Percentiles rank a stretch among this genome's conserved stretches.
These are phyloP conservation scores for Kalaharituber pfeilii DNA, from an alignment of 2,329 filamentous ascomycete species.

Conservation along the genomic window DNA sequence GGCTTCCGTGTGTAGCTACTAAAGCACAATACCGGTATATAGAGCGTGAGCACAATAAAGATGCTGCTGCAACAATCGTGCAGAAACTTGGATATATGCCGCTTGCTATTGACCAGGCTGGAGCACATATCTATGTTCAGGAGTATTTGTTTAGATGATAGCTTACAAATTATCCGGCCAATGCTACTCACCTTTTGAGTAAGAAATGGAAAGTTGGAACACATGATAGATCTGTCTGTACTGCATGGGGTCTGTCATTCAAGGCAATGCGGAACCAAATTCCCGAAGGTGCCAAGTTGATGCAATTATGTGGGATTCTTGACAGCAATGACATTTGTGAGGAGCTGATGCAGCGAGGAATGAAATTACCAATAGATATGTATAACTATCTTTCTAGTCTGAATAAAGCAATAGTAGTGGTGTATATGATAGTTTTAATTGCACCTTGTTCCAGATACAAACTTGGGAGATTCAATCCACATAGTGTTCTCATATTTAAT, in stretches of 20 bases:
- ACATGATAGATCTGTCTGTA: constrained; percentile 14
- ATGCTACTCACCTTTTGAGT: too few species aligned
- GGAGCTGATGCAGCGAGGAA: too few species aligned
- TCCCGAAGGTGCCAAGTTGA: constrained; percentile 7
- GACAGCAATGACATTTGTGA: constrained; percentile 14
- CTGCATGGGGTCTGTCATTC: constrained; percentile 1
- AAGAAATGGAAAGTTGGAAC: constrained; percentile 7
- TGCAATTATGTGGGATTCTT: constrained; percentile 16
- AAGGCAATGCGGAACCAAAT: constrained; percentile 9
- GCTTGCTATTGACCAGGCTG: constrained; percentile 5
- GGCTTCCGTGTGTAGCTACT: too few species aligned
- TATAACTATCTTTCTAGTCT: too few species aligned
- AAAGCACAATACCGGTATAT: too few species aligned
- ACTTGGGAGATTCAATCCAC: constrained; percentile 5
- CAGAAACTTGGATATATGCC: constrained; percentile 10
- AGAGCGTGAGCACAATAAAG: too few species aligned
- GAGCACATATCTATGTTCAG: constrained; percentile 5
- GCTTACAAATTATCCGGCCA: constrained; percentile 7
- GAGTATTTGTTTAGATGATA: constrained; percentile 8
- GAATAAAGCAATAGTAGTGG: too few species aligned
- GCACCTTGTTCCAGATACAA: too few species aligned
- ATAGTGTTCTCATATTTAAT: constrained; percentile 12
- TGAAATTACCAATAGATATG: too few species aligned
- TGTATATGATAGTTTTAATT: too few species aligned
- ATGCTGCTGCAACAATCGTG: not conserved